Evolutionary conservation across 345 rosid genomes (phyloP), one percentile per base, ranked within the genome.

Genomic region (Rhodomyrtus tomentosa): DNA sequence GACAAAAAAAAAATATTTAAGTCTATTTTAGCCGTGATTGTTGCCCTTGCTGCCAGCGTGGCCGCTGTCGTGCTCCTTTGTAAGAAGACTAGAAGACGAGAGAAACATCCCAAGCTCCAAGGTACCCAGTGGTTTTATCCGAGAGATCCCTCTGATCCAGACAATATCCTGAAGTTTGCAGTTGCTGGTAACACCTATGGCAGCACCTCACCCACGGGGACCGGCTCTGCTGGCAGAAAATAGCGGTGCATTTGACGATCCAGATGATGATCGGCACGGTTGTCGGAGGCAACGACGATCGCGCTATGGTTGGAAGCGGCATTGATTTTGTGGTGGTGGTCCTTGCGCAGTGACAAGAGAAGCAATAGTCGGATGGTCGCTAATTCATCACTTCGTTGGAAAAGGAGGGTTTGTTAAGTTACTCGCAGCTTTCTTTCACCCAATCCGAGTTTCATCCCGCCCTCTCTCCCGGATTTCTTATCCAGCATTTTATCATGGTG

Each of bases 41-140:
- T 92, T 68, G 94, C 90, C 59, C 91, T 91, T 1, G 83, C 88
- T 82, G 93, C 91, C 29, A 87, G 93, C 87, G 55, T 89, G 81
- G 89, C 89, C 4, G 56, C 88, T 84, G 82, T 90, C 51, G 86
- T 91, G 56, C 27, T 91, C 84, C 51, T 94, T 82, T 92, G 92
- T 45, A 90, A 85, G 89, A 92, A 86, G 89, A 89, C 49, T 7
- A 45, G 10, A 7, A 45, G 49, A 45, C 85, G 82, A 92, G 82
- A 72, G 87, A 86, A 3, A 42, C 84, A 10, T 36, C 32, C 50
- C 84, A 87, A 86, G 89, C 89, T 84, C 86, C 95, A 58, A 85
- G 83, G 85, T 90, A 94, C 56, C 88, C 91, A 10, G 96, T 93
- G 32, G 5, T 87, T 95, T 85, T 94, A 93, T 55, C 96, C 96